Base-by-base conservation (phyloP, 805 yeast species). In the Pichia membranifaciens region DNA sequence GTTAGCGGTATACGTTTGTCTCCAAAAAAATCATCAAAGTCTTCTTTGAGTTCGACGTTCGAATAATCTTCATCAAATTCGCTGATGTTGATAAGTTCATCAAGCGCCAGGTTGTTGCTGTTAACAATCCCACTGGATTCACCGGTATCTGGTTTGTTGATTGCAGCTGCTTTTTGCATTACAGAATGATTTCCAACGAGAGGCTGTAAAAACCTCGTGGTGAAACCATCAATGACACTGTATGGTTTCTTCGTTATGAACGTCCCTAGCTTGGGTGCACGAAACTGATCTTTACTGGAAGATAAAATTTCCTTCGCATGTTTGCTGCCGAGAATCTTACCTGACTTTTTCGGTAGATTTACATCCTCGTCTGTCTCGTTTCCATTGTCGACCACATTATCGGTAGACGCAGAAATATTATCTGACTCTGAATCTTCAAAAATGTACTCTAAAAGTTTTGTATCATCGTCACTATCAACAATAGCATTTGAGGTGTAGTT, bases 331-430 rank as follows among this genome's bases (percentile, higher is more conserved):
- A 78, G 74, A 48, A 73, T 78, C 38, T 75, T 70, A 16, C 79
- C 71, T 3, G 84, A 71, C 5, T 84, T 79, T 3, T 81, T 81
- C 4, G 97, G 96, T 38, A 91, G 66, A 16, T 82, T 74, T n/a
- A 79, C 75, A 60, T 91, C 98, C 52, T 88, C 96, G 64, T 91
- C 99, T 0, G 99, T 93, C 15, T 95, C 87, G 57, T 90, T 96
- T 38, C 93, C 96, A 54, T 85, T 83, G 47, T 76, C n/a, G 18
- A 40, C 57, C 21, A 37, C 51, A 21, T 51, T 55, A 23, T 58
- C 60, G 18, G 29, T 32, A 50, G 55, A 12, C 58, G 60, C n/a
- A 59, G 61, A 5, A 40, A 52, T 33, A 49, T 47, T 25, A 33
- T 52, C 56, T 10, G 62, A 67, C 23, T 49, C 54, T 5, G 48